phyloP scores from a whole-genome alignment of 2,329 filamentous ascomycete species.

The Alternaria novae-zelandiae region DNA sequence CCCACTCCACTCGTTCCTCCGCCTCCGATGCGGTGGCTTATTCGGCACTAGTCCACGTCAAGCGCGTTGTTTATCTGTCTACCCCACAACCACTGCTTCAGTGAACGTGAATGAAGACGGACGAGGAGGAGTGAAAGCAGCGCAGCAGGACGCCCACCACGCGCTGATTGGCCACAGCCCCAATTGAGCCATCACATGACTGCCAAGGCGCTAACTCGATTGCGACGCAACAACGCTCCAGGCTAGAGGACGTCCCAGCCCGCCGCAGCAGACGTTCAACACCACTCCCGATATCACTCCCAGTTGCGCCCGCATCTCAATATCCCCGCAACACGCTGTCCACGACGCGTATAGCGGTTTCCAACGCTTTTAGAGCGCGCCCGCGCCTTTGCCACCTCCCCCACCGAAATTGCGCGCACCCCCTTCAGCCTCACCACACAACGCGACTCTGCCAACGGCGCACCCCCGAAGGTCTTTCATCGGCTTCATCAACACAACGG shows the following conservation, averaged over 20 bases:
- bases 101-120: constrained; percentile 6
- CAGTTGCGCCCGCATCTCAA: constrained; percentile 44
- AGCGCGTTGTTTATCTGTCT: constrained; percentile 21
- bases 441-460: constrained; percentile 43
- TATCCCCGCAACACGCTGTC: constrained; percentile 44
- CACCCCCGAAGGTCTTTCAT: constrained; percentile 39
- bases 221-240: constrained; percentile 16
- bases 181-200: constrained; percentile 22
- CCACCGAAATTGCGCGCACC: constrained; percentile 36
- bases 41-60: constrained; percentile 29
- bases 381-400: constrained; percentile 32
- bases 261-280: constrained; percentile 23
- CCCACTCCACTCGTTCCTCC: constrained; percentile 28
- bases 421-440: constrained; percentile 31
- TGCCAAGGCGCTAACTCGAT: constrained; percentile 20
- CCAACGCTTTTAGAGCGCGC: constrained; percentile 32
- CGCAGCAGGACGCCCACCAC: not conserved
- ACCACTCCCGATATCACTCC: constrained; percentile 40
- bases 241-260: constrained; percentile 12
- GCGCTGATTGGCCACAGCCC: constrained; percentile 11
- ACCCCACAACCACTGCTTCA: constrained; percentile 9
- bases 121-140: not conserved
- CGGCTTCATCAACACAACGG: constrained; percentile 37
- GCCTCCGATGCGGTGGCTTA: constrained; percentile 32
- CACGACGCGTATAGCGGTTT: constrained; percentile 42